Conservation (phyloP, 441 rosid species). For the Jatropha multifida region DNA sequence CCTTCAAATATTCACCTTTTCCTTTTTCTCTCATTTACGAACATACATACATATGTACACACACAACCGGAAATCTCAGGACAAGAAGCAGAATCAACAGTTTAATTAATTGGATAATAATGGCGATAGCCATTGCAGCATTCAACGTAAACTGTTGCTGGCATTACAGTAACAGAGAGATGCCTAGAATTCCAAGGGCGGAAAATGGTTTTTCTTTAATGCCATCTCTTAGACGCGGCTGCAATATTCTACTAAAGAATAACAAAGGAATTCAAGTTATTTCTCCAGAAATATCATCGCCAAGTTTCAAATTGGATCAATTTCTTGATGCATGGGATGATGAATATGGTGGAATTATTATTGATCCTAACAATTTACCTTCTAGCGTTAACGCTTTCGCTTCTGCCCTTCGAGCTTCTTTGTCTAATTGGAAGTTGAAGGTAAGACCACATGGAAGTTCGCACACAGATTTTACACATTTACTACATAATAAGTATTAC, state of each 20-base stretch:
- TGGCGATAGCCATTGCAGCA: conserved; percentile 18
- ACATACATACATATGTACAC: background rate
- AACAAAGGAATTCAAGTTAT: background rate
- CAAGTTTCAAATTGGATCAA: conserved; percentile 20
- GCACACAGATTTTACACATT: background rate
- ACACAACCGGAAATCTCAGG: background rate
- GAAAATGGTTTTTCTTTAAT: background rate
- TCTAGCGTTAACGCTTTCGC: conserved; percentile 29
- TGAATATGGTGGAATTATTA: conserved; percentile 38
- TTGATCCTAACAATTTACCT: conserved; percentile 32
- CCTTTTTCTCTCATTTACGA: background rate
- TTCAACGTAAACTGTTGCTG: conserved; percentile 8
- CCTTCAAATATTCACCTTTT: conserved; percentile 13
- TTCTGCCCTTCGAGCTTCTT: conserved; percentile 31
- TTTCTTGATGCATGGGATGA: conserved; percentile 41
- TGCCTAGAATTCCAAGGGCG: background rate
- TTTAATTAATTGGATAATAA: background rate
- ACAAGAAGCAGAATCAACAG: background rate
- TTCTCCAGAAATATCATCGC: background rate
- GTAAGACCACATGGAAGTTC: conserved; percentile 10
- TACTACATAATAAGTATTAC: background rate
- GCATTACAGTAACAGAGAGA: background rate
- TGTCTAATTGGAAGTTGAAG: conserved; percentile 37
- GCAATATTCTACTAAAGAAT: background rate
- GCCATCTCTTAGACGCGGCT: too few species aligned